phyloP scores from a whole-genome alignment of 768 basidiomycete genomes.

The Panus rudis region DNA sequence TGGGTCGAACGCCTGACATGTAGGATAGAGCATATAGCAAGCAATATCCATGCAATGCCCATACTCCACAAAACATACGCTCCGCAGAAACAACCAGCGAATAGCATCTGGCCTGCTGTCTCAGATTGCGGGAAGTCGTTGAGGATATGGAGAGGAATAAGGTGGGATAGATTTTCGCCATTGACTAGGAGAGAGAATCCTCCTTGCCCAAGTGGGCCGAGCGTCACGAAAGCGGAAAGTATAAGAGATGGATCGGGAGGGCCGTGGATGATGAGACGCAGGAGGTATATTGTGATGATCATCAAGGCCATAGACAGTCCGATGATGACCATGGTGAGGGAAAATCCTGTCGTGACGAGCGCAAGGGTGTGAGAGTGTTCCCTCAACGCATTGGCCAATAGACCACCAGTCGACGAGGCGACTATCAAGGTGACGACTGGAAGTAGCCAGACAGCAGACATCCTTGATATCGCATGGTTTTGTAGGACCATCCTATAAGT shows the following conservation, averaged over 20 bases:
- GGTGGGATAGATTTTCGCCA: conserved; percentile 29
- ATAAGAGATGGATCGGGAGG: conserved; percentile 33
- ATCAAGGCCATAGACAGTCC: conserved; percentile 42
- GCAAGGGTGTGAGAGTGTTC: conserved; percentile 31
- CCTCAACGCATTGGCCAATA: conserved; percentile 34
- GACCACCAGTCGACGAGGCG: conserved; percentile 42
- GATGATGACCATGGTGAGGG: conserved; percentile 36
- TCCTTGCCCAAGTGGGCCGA: conserved; percentile 50
- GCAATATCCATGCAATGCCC: conserved; percentile 43
- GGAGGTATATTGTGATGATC: conserved; percentile 42
- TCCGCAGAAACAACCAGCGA: conserved; percentile 36
- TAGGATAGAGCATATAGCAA: conserved; percentile 35
- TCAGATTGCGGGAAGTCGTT: conserved; percentile 26
- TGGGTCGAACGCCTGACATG: conserved; percentile 21
- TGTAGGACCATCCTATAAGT: conserved; percentile 36
- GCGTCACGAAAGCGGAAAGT: conserved; percentile 39
- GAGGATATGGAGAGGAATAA: conserved; percentile 26
- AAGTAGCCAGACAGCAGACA: conserved; percentile 43
- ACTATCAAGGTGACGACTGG: conserved; percentile 49
- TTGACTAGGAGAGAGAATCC: conserved; percentile 38
- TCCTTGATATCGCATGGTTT: conserved; percentile 31
- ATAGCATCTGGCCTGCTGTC: conserved; percentile 34
- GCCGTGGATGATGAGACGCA: conserved; percentile 35
- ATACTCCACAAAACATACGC: conserved; percentile 49
- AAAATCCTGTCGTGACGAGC: conserved; percentile 35